These are phyloP conservation scores for Cryphonectria parasitica DNA, from an alignment of 2,329 filamentous ascomycete species.

Conservation along the genomic window DNA sequence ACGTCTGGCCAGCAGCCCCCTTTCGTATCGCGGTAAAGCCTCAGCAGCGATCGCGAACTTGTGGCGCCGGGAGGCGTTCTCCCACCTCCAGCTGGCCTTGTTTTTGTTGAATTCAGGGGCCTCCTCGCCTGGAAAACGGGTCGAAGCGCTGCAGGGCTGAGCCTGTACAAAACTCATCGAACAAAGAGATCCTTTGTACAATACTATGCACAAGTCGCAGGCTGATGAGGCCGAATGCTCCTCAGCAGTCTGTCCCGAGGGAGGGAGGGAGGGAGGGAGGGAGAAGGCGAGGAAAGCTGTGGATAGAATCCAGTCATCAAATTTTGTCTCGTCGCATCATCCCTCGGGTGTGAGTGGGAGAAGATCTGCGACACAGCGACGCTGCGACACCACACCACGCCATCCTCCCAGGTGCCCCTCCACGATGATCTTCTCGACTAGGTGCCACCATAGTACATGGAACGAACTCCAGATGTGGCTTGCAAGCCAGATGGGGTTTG, in stretches of 20 bases:
- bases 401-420: not conserved
- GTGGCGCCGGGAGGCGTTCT: not conserved
- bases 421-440: not conserved
- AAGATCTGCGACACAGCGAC: slow-evolving; percentile 2
- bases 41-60: not conserved
- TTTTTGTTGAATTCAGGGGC: no score
- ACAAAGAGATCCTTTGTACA: not conserved
- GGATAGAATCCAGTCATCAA: not conserved
- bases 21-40: not conserved
- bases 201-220: not conserved
- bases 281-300: not conserved
- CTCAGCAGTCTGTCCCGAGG: not conserved
- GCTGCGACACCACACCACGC: slow-evolving; percentile 5
- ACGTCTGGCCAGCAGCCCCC: no score
- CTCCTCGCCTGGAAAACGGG: not conserved
- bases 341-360: not conserved
- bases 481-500: not conserved
- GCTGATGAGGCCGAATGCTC: not conserved
- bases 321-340: not conserved
- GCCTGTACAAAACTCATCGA: not conserved
- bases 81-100: not conserved
- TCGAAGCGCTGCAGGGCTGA: not conserved
- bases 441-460: not conserved
- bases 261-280: not conserved
- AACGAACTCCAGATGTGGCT: slow-evolving; percentile 3